A percentile compares a stretch with the other conserved stretches of the same genome.
Conservation (phyloP, 2,329 filamentous ascomycete species). For the Phialophora tarda region DNA sequence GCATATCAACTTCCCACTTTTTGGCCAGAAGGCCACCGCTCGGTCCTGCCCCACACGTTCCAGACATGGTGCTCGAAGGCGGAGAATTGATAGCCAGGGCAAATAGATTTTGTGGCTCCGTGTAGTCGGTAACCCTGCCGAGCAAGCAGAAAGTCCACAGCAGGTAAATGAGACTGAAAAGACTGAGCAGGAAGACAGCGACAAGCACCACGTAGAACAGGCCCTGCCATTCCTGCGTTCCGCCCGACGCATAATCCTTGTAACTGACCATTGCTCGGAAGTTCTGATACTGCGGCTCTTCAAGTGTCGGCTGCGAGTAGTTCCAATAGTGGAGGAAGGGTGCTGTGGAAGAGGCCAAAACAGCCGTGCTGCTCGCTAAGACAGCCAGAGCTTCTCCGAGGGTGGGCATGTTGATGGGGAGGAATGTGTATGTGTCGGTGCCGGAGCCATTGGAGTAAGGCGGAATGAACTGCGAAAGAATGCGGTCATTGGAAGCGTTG, state of each 20-base stretch:
- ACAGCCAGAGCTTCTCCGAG: conserved; percentile 77
- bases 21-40: conserved; percentile 56
- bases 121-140: conserved; percentile 76
- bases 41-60: conserved; percentile 62
- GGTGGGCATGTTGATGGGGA: conserved; percentile 63
- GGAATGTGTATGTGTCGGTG: conserved; percentile 42
- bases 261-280: conserved; percentile 70
- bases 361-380: conserved; percentile 68
- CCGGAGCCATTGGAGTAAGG: conserved; percentile 36
- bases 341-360: conserved; percentile 63
- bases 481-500: conserved; percentile 64
- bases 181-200: conserved; percentile 70
- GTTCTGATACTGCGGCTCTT: conserved; percentile 56
- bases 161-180: conserved; percentile 41
- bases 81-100: conserved; percentile 67
- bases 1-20: conserved; percentile 53
- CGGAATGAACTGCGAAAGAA: conserved; percentile 63
- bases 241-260: conserved; percentile 73
- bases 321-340: conserved; percentile 67
- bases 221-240: conserved; percentile 64
- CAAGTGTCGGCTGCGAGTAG: conserved; percentile 52
- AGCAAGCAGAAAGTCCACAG: conserved; percentile 45
- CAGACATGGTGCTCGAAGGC: conserved; percentile 50
- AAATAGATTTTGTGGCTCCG: conserved; percentile 77
- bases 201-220: conserved; percentile 71